Conservation (phyloP, 768 basidiomycete species). For the Mycena maculata region DNA sequence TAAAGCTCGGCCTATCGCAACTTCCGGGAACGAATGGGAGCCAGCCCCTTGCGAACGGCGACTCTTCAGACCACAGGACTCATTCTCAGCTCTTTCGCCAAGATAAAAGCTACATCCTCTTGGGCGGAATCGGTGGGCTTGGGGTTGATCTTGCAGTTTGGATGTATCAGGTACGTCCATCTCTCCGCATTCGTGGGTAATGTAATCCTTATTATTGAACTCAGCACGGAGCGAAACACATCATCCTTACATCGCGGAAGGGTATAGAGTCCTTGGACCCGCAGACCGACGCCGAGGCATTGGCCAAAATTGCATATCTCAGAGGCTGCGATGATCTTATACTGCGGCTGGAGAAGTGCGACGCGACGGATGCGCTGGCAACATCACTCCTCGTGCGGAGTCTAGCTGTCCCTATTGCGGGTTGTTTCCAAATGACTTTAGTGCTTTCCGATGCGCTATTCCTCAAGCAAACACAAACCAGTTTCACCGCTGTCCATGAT, state of each 20-base stretch:
- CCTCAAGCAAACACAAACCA: background rate
- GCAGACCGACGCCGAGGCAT: background rate
- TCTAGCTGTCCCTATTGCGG: background rate
- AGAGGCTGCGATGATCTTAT: background rate
- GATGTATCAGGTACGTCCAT: background rate
- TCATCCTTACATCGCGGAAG: slow-evolving; percentile 12
- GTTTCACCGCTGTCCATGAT: background rate
- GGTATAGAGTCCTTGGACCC: slow-evolving; percentile 1
- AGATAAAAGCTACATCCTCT: background rate
- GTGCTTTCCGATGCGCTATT: slow-evolving; percentile 7
- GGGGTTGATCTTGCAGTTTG: slow-evolving; percentile 14
- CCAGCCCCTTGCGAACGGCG: background rate
- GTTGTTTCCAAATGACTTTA: slow-evolving; percentile 13
- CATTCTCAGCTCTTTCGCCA: background rate
- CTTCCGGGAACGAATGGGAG: no score
- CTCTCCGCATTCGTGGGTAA: no score
- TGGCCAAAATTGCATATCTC: slow-evolving; percentile 1
- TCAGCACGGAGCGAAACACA: slow-evolving; percentile 12
- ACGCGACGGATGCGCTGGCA: background rate
- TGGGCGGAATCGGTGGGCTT: slow-evolving; percentile 9
- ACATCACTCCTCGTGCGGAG: background rate
- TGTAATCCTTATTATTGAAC: no score
- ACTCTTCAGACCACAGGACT: background rate
- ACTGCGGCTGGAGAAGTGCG: background rate
- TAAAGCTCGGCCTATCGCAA: no score